Evolutionary conservation across 1,284 basidiomycete species (phyloP).

Genomic region (Irpex sp.): DNA sequence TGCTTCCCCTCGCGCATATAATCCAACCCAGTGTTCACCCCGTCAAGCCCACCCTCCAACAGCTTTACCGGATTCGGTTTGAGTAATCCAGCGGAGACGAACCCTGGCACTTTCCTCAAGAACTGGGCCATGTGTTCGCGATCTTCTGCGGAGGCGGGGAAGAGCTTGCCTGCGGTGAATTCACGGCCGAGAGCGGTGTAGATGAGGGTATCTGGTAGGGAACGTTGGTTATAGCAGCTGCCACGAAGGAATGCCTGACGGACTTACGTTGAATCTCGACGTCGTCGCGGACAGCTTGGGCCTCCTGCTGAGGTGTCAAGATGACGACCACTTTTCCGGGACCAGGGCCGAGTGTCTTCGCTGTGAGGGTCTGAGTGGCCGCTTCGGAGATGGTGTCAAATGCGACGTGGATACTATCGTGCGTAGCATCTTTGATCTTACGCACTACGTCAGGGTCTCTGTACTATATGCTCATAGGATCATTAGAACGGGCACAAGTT

Average conservation of each 20-base stretch:
- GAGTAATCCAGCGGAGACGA: constrained; percentile 17
- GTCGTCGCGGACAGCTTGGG: constrained; percentile 9
- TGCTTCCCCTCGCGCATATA: constrained; percentile 23
- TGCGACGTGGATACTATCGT: constrained; percentile 18
- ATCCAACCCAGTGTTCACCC: constrained; percentile 20
- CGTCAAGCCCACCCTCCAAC: constrained; percentile 20
- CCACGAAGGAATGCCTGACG: neutral
- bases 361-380: constrained; percentile 12
- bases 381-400: constrained; percentile 21
- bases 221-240: neutral
- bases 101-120: constrained; percentile 19
- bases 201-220: constrained; percentile 15
- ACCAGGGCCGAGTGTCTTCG: constrained; percentile 15
- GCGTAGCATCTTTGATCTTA: constrained; percentile 23
- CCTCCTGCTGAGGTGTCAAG: constrained; percentile 10
- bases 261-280: neutral
- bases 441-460: constrained; percentile 20
- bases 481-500: neutral
- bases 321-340: constrained; percentile 14
- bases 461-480: constrained; percentile 15
- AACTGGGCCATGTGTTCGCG: constrained; percentile 21
- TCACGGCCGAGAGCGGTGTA: constrained; percentile 21
- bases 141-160: constrained; percentile 16
- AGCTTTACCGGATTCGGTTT: constrained; percentile 21
- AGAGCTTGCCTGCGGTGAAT: constrained; percentile 10